Evolutionary conservation across 139 green algal genomes (phyloP).

Genomic region (Nannochloris sp.): DNA sequence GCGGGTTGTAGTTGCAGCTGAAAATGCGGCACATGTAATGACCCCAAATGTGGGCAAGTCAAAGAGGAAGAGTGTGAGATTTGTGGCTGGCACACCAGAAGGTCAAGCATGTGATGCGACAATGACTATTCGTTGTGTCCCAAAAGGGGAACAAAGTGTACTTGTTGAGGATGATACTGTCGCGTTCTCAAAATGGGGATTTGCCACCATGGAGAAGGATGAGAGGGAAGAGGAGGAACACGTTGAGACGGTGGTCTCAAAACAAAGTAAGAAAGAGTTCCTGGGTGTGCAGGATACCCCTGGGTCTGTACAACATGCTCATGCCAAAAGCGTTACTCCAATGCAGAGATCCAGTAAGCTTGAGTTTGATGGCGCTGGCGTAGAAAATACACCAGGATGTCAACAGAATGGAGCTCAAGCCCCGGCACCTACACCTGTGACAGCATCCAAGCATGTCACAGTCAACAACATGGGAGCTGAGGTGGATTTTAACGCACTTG

Average conservation of each 20-base stretch:
- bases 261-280: conserved; percentile 3
- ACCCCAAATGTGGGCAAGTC: not conserved
- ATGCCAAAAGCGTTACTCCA: not conserved
- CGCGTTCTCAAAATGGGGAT: conserved; percentile 36
- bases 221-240: not conserved
- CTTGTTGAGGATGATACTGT: conserved; percentile 32
- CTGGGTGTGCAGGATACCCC: not conserved
- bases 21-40: not conserved
- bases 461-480: too few species aligned
- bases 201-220: not conserved
- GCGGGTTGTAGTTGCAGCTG: not conserved
- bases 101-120: conserved; percentile 24
- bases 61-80: conserved; percentile 8
- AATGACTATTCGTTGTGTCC: not conserved
- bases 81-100: conserved; percentile 22
- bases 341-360: not conserved
- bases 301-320: not conserved
- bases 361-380: not conserved
- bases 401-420: conserved; percentile 4
- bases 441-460: too few species aligned
- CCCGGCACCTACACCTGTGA: conserved; percentile 19
- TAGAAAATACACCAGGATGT: not conserved
- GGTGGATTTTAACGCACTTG: conserved; percentile 9
- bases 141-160: conserved; percentile 5
- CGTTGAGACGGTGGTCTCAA: conserved; percentile 11